phyloP scores from a whole-genome alignment of 768 basidiomycete genomes.

The Astraeus odoratus region DNA sequence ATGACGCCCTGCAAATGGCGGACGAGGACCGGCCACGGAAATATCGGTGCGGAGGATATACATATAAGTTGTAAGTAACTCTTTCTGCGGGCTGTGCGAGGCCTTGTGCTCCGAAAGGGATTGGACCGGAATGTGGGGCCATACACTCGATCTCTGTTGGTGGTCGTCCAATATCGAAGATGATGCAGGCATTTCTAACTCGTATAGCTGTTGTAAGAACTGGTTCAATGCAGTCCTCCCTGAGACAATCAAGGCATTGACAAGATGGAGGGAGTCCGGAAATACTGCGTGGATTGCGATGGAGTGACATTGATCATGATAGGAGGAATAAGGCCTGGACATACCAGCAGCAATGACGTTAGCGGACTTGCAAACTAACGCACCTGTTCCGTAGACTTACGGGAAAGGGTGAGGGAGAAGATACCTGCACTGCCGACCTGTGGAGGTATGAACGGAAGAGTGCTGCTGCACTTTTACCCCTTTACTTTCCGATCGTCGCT shows the following conservation, averaged over 20 bases:
- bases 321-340: slow-evolving; percentile 10
- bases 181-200: slow-evolving; percentile 37
- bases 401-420: neutral
- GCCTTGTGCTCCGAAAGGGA: slow-evolving; percentile 31
- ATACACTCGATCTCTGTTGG: slow-evolving; percentile 25
- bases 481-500: neutral
- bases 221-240: slow-evolving; percentile 52
- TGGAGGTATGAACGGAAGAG: neutral
- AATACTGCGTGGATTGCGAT: slow-evolving; percentile 43
- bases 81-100: slow-evolving; percentile 57
- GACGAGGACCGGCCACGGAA: slow-evolving; percentile 53
- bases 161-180: slow-evolving; percentile 40
- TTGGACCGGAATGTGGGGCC: slow-evolving; percentile 16
- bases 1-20: slow-evolving; percentile 40
- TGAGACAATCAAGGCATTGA: slow-evolving; percentile 33
- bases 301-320: slow-evolving; percentile 38
- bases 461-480: slow-evolving; percentile 5
- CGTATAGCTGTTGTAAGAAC: slow-evolving; percentile 38
- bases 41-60: slow-evolving; percentile 40
- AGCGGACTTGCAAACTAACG: neutral
- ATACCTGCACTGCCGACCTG: neutral
- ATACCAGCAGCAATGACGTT: neutral
- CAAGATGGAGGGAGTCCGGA: slow-evolving; percentile 38
- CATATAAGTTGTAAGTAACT: slow-evolving; percentile 52
- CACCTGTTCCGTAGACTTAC: neutral